These are phyloP conservation scores for Stephania japonica DNA, from an alignment of 164 flowering plant genomes.

Conservation along the genomic window DNA sequence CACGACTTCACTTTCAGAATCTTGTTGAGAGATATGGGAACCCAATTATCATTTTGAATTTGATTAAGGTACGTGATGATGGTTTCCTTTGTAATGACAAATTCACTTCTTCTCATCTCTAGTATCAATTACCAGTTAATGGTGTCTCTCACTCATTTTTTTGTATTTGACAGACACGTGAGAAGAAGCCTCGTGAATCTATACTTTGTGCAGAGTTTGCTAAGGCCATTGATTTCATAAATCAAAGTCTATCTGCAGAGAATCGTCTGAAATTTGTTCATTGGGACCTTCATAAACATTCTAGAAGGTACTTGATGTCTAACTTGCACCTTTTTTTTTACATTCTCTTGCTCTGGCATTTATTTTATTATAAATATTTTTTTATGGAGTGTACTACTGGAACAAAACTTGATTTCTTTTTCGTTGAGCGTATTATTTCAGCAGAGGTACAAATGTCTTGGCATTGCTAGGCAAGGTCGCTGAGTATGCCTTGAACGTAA, in stretches of 20 bases:
- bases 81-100: too few species aligned
- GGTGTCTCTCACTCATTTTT: neutral
- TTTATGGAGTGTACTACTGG: too few species aligned
- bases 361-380: neutral
- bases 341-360: neutral
- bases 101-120: neutral
- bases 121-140: neutral
- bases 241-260: conserved; percentile 53
- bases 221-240: conserved; percentile 66
- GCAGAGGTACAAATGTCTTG: conserved; percentile 67
- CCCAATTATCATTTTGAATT: conserved; percentile 80
- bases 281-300: conserved; percentile 78
- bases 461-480: conserved; percentile 58
- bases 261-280: conserved; percentile 73
- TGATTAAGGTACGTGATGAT: conserved; percentile 65
- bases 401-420: neutral
- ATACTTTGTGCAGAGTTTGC: conserved; percentile 87
- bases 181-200: conserved; percentile 89
- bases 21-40: conserved; percentile 86
- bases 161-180: conserved; percentile 47
- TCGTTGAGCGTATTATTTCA: conserved; percentile 24
- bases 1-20: conserved; percentile 85
- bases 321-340: neutral
- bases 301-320: conserved; percentile 47
- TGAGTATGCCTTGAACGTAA: conserved; percentile 52